Base-by-base conservation (phyloP, 441 rosid genomes). In the Aleurites moluccanus region DNA sequence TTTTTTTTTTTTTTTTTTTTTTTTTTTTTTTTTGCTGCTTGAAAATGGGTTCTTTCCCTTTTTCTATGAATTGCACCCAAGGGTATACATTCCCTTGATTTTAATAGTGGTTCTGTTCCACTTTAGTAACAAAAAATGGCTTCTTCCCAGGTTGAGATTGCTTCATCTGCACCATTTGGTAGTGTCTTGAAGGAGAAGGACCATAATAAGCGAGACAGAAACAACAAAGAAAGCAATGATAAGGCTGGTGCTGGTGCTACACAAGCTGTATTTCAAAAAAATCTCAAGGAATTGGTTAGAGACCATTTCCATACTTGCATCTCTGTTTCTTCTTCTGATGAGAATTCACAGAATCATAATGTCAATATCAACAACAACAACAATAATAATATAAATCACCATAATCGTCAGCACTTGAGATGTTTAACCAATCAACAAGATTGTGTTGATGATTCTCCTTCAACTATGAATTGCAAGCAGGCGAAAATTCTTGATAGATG, bases 101-200 rank as follows among this genome's bases (percentile, higher is more conserved):
- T 27, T 60, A 15, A 25, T 4, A 5, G 64, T 28, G 16, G 35
- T 60, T 28, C 15, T 28, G 16, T 14, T 28, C 20, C 2, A 20
- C 9, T 63, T 30, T 40, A 49, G 18, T 64, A 27, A 35, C 30
- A 16, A 42, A 64, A 74, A 69, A 90, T 95, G 99, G 96, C 92
- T 16, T 91, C 90, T 56, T 92, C 91, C 6, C 89, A 91, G 47
- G 88, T 92, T 1, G 92, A 91, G 83, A 79, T 90, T 15, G 89
- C 80, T 30, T 75, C 96, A 2, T 88, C 94, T 27, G 66, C 89
- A 23, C 86, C 88, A 23, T 86, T 92, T 75, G 87, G 86, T 65
- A 82, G 91, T 72, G 86, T 89, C 21, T 81, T 91, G 57, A 86
- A 86, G 78, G 96, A 90, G 57, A 86, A 86, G 78, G 96, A 90